phyloP scores from a whole-genome alignment of 495 filamentous ascomycete genomes.

The Neurospora pannonica region DNA sequence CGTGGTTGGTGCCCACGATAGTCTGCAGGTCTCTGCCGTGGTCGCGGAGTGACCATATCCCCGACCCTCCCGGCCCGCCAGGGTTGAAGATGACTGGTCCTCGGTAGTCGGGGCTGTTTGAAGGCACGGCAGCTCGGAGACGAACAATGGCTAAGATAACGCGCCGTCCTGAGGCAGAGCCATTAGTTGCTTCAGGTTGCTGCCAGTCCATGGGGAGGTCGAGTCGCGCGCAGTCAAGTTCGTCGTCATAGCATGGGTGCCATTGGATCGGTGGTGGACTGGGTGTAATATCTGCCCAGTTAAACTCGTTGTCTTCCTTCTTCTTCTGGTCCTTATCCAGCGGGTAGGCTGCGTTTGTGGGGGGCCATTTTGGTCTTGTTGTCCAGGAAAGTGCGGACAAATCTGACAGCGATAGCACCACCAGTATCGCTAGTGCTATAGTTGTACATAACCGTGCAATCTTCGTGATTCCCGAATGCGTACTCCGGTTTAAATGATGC shows the following conservation, averaged over 20 bases:
- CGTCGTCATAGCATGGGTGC: slow-evolving; percentile 22
- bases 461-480: neutral
- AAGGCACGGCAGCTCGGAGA: slow-evolving; percentile 26
- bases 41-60: slow-evolving; percentile 28
- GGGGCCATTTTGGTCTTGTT: neutral
- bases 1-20: slow-evolving; percentile 37
- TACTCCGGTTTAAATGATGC: neutral
- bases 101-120: slow-evolving; percentile 21
- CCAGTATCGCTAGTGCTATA: neutral
- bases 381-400: neutral
- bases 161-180: neutral
- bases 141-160: slow-evolving; percentile 37
- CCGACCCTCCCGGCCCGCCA: slow-evolving; percentile 42
- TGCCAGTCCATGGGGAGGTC: slow-evolving; percentile 42
- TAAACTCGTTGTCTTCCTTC: neutral
- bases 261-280: slow-evolving; percentile 20
- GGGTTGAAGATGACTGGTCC: slow-evolving; percentile 46
- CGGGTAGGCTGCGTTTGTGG: neutral
- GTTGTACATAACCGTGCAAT: neutral
- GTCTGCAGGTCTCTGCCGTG: slow-evolving; percentile 32
- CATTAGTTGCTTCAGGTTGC: neutral
- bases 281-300: slow-evolving; percentile 26
- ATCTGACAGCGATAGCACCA: neutral
- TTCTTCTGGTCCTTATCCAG: neutral
- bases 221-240: slow-evolving; percentile 32